Conservation (phyloP, 371 early-diverging fungal genomes). For the Lichtheimia ornata region DNA sequence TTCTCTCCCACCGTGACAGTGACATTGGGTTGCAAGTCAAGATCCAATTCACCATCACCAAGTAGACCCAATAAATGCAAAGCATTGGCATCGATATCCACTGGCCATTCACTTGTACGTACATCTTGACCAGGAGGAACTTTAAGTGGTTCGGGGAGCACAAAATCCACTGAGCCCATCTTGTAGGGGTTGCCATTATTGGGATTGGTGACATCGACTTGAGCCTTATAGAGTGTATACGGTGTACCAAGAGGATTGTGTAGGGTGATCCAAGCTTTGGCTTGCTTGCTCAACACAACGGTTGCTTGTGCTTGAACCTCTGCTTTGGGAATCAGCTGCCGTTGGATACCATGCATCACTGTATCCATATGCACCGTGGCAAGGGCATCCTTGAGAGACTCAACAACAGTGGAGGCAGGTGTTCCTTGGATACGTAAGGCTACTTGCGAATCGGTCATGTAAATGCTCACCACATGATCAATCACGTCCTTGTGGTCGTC, state of each 20-base stretch:
- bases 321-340: conserved; percentile 35
- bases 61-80: conserved; percentile 14
- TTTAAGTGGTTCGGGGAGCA: conserved; percentile 22
- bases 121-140: conserved; percentile 31
- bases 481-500: conserved; percentile 15
- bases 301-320: conserved; percentile 31
- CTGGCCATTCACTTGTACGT: conserved; percentile 19
- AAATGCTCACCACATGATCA: conserved; percentile 31
- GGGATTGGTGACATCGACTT: conserved; percentile 16
- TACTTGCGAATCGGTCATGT: conserved; percentile 42
- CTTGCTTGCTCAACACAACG: conserved; percentile 20
- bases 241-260: conserved; percentile 44
- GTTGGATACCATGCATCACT: conserved; percentile 43
- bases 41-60: conserved; percentile 16
- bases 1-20: conserved; percentile 37
- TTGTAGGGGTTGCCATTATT: conserved; percentile 20
- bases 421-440: conserved; percentile 43
- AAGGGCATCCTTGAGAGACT: conserved; percentile 44
- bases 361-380: conserved; percentile 42
- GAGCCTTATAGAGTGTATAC: conserved; percentile 31
- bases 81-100: conserved; percentile 22
- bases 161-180: conserved; percentile 24
- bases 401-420: conserved; percentile 35
- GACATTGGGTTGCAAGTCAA: conserved; percentile 36
- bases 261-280: conserved; percentile 33